Base-by-base conservation (phyloP, 768 basidiomycete genomes). In the Serendipita indica region DNA sequence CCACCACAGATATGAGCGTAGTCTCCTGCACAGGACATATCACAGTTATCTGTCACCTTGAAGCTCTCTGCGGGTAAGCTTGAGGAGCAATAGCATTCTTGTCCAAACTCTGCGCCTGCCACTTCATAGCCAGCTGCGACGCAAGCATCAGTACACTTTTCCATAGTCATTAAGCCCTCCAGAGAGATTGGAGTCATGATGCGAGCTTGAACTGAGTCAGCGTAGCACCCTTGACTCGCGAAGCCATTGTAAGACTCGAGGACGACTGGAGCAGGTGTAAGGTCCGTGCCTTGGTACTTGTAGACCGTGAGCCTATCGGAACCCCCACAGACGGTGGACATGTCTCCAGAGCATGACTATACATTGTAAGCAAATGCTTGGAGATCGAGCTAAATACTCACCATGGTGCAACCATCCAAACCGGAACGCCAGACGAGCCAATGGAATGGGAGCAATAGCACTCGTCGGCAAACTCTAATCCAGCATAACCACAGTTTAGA, bases 11-110 rank as follows among this genome's bases (percentile, higher is more conserved):
- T 78, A 66, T 83, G 75, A 7, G 82, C 83, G 10, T 78, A 37
- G 60, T 80, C 82, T 20, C 87, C 90, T 16, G 75, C 75, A 61
- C 90, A 93, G 0, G 73, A 74, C 83, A 84, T 86, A 66, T 77
- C 79, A 66, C 90, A 93, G 33, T 75, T 74, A 1, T 76, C 75
- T 1, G 66, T 28, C 7, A 10, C n/a, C 3, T 18, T 28, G 10
- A 27, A 16, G 20, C 16, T 28, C 4, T 16, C 49, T 7, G 5
- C 49, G n/a, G n/a, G n/a, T n/a, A n/a, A n/a, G n/a, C n/a, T n/a
- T n/a, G n/a, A n/a, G n/a, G n/a, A n/a, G n/a, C n/a, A n/a, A n/a
- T n/a, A n/a, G n/a, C n/a, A n/a, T n/a, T n/a, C n/a, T n/a, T n/a
- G n/a, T n/a, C n/a, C 35, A n/a, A 37, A 37, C 35, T 37, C 35